phyloP scores from a whole-genome alignment of 169 alveolate genomes.

The Plasmodium sp. region DNA sequence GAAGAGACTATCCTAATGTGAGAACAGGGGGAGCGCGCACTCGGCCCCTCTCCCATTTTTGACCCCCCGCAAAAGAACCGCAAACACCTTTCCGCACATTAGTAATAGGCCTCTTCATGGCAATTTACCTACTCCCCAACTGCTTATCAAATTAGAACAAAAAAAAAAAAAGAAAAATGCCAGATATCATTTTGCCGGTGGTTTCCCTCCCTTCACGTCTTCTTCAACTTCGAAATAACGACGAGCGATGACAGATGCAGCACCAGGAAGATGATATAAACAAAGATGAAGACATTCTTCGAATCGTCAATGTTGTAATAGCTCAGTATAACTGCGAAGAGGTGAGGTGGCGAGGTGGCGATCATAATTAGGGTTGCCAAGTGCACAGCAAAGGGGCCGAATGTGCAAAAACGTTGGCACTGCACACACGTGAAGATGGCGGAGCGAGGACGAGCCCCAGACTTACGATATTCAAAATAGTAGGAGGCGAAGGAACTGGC shows the following conservation, averaged over 20 bases:
- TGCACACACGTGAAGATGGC: neutral
- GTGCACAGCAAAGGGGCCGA: neutral
- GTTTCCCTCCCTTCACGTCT: neutral
- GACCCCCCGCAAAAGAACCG: neutral
- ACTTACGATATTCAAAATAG: conserved; percentile 71
- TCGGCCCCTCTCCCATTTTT: neutral
- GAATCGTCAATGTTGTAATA: conserved; percentile 51
- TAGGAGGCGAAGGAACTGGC: conserved; percentile 70
- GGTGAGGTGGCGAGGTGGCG: neutral
- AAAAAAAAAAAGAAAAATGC: conserved; percentile 17
- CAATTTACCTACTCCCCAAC: neutral
- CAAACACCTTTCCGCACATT: neutral
- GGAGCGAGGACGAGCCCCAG: neutral
- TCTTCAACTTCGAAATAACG: conserved; percentile 55
- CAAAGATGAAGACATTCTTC: neutral
- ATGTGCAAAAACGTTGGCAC: neutral
- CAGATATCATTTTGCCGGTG: neutral
- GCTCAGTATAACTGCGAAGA: conserved; percentile 50
- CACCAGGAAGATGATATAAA: conserved; percentile 41
- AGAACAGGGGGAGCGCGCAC: neutral
- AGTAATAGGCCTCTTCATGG: neutral
- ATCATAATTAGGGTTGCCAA: neutral
- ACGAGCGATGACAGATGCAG: conserved; percentile 53
- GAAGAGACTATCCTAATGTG: neutral
- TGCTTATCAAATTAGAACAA: neutral